Evolutionary conservation across 2,329 filamentous ascomycete species (phyloP).

Genomic region (Albifimbria verrucaria): DNA sequence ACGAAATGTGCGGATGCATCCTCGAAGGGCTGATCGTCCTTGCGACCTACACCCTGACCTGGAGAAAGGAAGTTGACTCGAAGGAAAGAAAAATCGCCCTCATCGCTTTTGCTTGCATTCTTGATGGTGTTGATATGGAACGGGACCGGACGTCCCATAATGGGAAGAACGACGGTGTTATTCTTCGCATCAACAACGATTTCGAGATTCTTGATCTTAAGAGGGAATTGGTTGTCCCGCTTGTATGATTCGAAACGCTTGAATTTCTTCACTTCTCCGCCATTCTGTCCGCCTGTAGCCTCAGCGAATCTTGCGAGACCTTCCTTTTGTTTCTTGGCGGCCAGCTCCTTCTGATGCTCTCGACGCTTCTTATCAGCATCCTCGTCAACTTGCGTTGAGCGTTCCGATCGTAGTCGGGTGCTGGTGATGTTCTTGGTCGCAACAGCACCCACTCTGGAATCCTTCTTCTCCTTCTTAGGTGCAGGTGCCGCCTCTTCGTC

Average conservation of each 20-base stretch:
- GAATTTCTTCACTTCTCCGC: slow-evolving; percentile 94
- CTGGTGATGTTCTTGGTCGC: slow-evolving; percentile 94
- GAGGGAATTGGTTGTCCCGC: slow-evolving; percentile 88
- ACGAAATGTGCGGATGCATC: slow-evolving; percentile 95
- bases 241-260: slow-evolving; percentile 99
- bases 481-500: slow-evolving; percentile 83
- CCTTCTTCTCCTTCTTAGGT: slow-evolving; percentile 88
- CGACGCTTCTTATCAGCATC: slow-evolving; percentile 83
- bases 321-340: slow-evolving; percentile 83
- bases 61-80: slow-evolving; percentile 97
- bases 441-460: slow-evolving; percentile 77
- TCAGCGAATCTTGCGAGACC: slow-evolving; percentile 84
- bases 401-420: slow-evolving; percentile 86
- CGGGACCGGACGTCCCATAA: slow-evolving; percentile 95
- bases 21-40: slow-evolving; percentile 97
- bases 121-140: slow-evolving; percentile 99
- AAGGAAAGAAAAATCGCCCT: slow-evolving; percentile 89
- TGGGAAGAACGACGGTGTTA: slow-evolving; percentile 84
- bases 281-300: slow-evolving; percentile 79
- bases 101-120: slow-evolving; percentile 96
- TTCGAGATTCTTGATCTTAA: slow-evolving; percentile 76
- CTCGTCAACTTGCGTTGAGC: slow-evolving; percentile 82
- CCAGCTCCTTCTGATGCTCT: slow-evolving; percentile 87
- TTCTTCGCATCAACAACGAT: slow-evolving; percentile 92
- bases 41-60: slow-evolving; percentile 92